These are phyloP conservation scores for Corynascus novoguineensis DNA, from an alignment of 495 filamentous ascomycete genomes.

Conservation along the genomic window DNA sequence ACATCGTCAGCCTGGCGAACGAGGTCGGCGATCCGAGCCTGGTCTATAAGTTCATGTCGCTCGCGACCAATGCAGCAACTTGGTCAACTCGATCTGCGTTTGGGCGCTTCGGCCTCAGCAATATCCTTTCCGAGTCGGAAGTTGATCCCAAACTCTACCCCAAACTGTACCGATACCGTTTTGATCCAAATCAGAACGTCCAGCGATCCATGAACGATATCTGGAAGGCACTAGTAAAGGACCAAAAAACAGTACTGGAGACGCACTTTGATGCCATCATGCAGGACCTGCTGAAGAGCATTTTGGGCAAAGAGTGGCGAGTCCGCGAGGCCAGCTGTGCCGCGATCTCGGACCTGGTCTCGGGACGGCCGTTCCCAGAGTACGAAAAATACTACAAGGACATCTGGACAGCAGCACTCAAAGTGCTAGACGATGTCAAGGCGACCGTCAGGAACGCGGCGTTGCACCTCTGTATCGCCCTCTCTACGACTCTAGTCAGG, in stretches of 20 bases:
- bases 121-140: slow-evolving; percentile 81
- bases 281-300: slow-evolving; percentile 73
- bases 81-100: slow-evolving; percentile 95
- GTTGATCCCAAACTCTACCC: slow-evolving; percentile 91
- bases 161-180: slow-evolving; percentile 88
- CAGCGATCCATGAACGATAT: slow-evolving; percentile 95
- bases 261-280: slow-evolving; percentile 79
- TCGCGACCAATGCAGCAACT: slow-evolving; percentile 88
- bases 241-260: slow-evolving; percentile 65
- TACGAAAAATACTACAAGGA: slow-evolving; percentile 79
- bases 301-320: slow-evolving; percentile 87
- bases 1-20: slow-evolving; percentile 86
- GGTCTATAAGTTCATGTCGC: slow-evolving; percentile 94
- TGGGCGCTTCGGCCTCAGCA: slow-evolving; percentile 86
- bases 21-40: slow-evolving; percentile 92
- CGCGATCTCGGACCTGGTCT: slow-evolving; percentile 79
- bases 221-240: slow-evolving; percentile 88
- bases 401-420: slow-evolving; percentile 78
- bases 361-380: slow-evolving; percentile 64
- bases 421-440: slow-evolving; percentile 91
- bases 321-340: slow-evolving; percentile 85
- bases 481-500: slow-evolving; percentile 76
- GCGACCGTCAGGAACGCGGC: slow-evolving; percentile 78
- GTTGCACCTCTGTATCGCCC: slow-evolving; percentile 68
- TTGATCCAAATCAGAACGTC: slow-evolving; percentile 90